A percentile compares a stretch with the other conserved stretches of the same genome.
phyloP scores from a whole-genome alignment of 23 red algal species.

The Pyropia haitanensis region DNA sequence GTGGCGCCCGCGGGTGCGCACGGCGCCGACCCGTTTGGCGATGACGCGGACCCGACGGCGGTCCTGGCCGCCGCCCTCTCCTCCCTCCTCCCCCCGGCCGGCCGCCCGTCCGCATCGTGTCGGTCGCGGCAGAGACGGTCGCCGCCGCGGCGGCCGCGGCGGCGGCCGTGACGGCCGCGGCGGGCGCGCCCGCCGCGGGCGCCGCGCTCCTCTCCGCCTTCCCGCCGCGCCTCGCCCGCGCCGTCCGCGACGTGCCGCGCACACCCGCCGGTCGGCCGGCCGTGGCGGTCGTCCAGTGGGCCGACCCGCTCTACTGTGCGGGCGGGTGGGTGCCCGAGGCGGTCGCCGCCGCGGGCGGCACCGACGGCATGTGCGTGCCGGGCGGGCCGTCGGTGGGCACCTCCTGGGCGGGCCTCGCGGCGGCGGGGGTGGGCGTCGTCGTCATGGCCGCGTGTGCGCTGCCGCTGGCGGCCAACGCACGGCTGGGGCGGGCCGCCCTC shows the following conservation, averaged over 20 bases:
- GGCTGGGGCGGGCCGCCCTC: not conserved
- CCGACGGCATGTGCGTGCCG: constrained; percentile 5
- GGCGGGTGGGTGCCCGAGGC: constrained; percentile 49
- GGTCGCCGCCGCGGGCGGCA: constrained; percentile 15
- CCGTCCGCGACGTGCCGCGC: too few species aligned
- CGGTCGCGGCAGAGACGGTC: constrained; percentile 1
- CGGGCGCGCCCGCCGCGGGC: constrained; percentile 1
- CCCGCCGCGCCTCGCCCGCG: not conserved
- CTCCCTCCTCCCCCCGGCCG: constrained; percentile 6
- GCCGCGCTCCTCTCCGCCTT: constrained; percentile 3
- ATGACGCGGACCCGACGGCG: not conserved
- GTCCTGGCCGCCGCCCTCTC: constrained; percentile 5
- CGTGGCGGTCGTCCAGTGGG: constrained; percentile 54
- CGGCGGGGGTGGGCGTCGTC: constrained; percentile 15
- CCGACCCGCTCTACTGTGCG: constrained; percentile 38
- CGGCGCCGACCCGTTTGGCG: constrained; percentile 8
- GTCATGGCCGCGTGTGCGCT: constrained; percentile 46
- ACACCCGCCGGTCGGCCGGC: not conserved
- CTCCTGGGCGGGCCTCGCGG: not conserved
- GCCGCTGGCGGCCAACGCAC: not conserved
- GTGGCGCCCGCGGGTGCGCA: constrained; percentile 5
- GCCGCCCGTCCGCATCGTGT: not conserved
- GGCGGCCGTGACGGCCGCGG: not conserved
- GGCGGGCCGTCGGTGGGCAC: constrained; percentile 31
- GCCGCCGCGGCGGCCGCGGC: constrained; percentile 8